A percentile compares a stretch with the other conserved stretches of the same genome.
These are phyloP conservation scores for Ceratocystis lukuohia DNA, from an alignment of 2,329 filamentous ascomycete species.

Conservation along the genomic window DNA sequence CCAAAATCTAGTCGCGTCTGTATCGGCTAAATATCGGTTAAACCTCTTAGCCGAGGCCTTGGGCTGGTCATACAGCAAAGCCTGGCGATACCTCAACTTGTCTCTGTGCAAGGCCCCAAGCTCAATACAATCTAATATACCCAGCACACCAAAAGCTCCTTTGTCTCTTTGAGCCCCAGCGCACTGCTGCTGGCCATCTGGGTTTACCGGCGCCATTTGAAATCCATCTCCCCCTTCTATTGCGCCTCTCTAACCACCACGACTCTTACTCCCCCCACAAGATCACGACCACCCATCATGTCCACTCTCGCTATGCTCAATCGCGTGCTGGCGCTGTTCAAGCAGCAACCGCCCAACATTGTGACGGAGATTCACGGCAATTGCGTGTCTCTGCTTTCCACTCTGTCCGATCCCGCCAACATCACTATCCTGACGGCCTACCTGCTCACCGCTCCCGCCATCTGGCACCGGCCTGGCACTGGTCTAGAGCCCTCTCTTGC, in stretches of 20 bases:
- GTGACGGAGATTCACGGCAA: constrained; percentile 49
- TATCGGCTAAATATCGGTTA: constrained; percentile 8
- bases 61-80: too few relatives aligned
- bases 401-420: constrained; percentile 62
- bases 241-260: not conserved
- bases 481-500: constrained; percentile 50
- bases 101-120: too few relatives aligned
- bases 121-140: too few relatives aligned
- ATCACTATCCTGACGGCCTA: constrained; percentile 60
- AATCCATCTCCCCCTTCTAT: not conserved
- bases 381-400: constrained; percentile 53
- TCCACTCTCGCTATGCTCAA: constrained; percentile 50
- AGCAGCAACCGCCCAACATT: constrained; percentile 38
- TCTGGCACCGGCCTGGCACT: constrained; percentile 48
- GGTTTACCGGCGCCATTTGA: not conserved
- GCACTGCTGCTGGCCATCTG: not conserved
- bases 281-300: constrained; percentile 35
- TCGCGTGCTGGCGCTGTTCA: constrained; percentile 48
- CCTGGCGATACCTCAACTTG: too few relatives aligned
- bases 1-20: not conserved
- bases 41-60: not conserved
- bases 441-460: constrained; percentile 54
- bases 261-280: not conserved
- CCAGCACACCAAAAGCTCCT: too few relatives aligned
- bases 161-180: not conserved